These are phyloP conservation scores for Colletotrichum tabaci DNA, from an alignment of 2,329 filamentous ascomycete species.

Conservation along the genomic window DNA sequence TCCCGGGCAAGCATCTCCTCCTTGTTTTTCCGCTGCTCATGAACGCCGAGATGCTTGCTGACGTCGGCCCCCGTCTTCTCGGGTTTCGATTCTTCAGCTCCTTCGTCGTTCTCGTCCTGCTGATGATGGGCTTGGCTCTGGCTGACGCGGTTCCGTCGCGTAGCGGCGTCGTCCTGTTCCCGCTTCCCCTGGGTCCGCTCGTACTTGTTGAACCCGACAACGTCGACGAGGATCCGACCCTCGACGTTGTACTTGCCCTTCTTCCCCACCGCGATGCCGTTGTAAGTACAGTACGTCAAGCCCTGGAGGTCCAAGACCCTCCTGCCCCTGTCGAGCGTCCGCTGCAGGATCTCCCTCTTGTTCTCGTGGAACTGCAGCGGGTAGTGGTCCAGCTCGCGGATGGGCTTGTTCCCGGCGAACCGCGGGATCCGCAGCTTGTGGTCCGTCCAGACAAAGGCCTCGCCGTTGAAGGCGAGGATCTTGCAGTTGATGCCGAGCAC, in stretches of 20 bases:
- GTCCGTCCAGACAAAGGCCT: slow-evolving; percentile 58
- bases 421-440: slow-evolving; percentile 48
- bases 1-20: slow-evolving; percentile 55
- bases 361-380: slow-evolving; percentile 54
- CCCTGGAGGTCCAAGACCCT: slow-evolving; percentile 60
- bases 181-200: slow-evolving; percentile 54
- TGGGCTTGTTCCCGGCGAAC: slow-evolving; percentile 58
- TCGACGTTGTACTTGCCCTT: slow-evolving; percentile 56
- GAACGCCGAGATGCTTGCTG: slow-evolving; percentile 49
- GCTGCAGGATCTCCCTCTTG: slow-evolving; percentile 47
- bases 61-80: background rate
- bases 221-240: slow-evolving; percentile 57
- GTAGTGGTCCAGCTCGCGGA: slow-evolving; percentile 57
- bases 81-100: background rate
- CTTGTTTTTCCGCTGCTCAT: slow-evolving; percentile 56
- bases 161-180: slow-evolving; percentile 52
- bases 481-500: slow-evolving; percentile 51
- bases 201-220: slow-evolving; percentile 60
- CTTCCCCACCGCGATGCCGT: slow-evolving; percentile 55
- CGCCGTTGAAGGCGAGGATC: slow-evolving; percentile 57
- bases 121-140: background rate
- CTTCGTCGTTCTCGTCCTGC: background rate
- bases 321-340: slow-evolving; percentile 53
- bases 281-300: slow-evolving; percentile 58
- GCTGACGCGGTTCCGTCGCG: slow-evolving; percentile 44